These are phyloP conservation scores for Colletotrichum godetiae DNA, from an alignment of 2,329 filamentous ascomycete genomes.

Conservation along the genomic window DNA sequence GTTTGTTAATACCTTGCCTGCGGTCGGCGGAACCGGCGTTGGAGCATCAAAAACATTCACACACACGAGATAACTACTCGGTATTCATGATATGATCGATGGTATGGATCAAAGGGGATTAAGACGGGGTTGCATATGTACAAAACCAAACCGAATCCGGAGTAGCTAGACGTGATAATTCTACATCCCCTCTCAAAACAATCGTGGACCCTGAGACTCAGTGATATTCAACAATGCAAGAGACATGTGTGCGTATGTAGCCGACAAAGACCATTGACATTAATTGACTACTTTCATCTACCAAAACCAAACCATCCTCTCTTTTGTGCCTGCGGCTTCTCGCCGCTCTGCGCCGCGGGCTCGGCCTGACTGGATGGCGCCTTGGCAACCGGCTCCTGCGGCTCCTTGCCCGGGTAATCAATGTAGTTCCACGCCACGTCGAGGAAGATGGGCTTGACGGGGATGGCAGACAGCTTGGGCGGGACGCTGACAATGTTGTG, in stretches of 20 bases:
- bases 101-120: constrained; percentile 52
- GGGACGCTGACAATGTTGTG: constrained; percentile 88
- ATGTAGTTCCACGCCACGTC: constrained; percentile 99
- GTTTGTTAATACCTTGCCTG: constrained; percentile 55
- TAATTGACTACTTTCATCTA: constrained; percentile 49
- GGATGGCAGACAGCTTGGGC: constrained; percentile 82
- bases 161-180: constrained; percentile 62
- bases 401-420: constrained; percentile 79
- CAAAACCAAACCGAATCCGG: constrained; percentile 53
- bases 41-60: constrained; percentile 59
- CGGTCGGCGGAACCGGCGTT: constrained; percentile 62
- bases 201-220: neutral
- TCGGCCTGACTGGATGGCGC: constrained; percentile 36
- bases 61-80: constrained; percentile 50
- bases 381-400: constrained; percentile 39
- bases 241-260: too few species aligned
- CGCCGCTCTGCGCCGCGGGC: constrained; percentile 39
- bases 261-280: neutral
- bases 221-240: neutral
- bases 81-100: constrained; percentile 59
- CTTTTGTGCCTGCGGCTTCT: constrained; percentile 64
- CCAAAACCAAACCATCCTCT: constrained; percentile 84
- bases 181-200: constrained; percentile 66
- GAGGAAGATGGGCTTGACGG: constrained; percentile 94
- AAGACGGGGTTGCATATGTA: constrained; percentile 57